Evolutionary conservation across 805 yeast genomes (phyloP).

Genomic region (Lipomyces kockii): DNA sequence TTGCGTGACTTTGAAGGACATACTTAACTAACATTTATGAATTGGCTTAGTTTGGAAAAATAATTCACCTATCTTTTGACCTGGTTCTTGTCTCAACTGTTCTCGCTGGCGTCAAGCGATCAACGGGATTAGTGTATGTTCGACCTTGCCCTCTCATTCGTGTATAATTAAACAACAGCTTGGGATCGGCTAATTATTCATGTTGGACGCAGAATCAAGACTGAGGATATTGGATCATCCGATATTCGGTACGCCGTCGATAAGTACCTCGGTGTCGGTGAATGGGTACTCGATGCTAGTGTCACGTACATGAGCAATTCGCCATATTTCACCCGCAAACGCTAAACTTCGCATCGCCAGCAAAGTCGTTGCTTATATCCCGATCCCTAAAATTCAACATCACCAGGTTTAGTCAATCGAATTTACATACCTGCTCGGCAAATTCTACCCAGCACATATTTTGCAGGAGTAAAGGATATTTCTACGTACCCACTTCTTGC

Average conservation of each 20-base stretch:
- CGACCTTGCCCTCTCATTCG: neutral
- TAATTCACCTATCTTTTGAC: conserved; percentile 76
- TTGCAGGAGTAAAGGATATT: neutral
- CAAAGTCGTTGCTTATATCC: neutral
- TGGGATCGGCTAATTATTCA: conserved; percentile 21
- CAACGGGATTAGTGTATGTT: conserved; percentile 68
- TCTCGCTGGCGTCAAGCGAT: conserved; percentile 82
- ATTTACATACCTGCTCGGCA: neutral
- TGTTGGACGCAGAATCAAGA: conserved; percentile 48
- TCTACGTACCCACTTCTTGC: neutral
- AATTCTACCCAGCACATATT: neutral
- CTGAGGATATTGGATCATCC: conserved; percentile 54
- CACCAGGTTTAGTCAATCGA: neutral
- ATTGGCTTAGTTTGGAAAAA: conserved; percentile 57
- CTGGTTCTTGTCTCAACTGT: conserved; percentile 77
- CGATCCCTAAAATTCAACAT: neutral
- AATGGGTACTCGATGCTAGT: conserved; percentile 72
- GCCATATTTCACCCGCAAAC: conserved; percentile 61
- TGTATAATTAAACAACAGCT: neutral
- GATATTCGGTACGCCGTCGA: conserved; percentile 51
- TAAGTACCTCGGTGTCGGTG: conserved; percentile 84
- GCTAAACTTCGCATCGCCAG: conserved; percentile 19
- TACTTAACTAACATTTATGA: neutral
- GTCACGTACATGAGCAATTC: conserved; percentile 74
- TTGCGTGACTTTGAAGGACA: neutral